Conservation (phyloP, 2,329 filamentous ascomycete genomes). For the Sordariomycetes sp. region DNA sequence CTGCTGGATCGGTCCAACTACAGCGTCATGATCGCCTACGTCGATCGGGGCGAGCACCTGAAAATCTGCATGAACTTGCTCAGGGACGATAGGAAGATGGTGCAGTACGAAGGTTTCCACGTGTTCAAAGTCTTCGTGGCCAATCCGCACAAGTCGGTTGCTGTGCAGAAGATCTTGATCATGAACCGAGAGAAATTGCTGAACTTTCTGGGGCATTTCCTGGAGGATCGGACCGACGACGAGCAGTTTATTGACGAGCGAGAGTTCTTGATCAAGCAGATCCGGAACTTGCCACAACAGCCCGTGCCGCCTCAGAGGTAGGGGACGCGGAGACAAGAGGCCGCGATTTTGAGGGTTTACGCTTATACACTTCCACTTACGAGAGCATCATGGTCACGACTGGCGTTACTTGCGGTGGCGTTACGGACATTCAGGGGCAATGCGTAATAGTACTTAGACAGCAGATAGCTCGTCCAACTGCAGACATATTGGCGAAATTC, state of each 20-base stretch:
- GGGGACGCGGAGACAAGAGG: too few relatives aligned
- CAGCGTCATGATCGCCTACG: slow-evolving; percentile 95
- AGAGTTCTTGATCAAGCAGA: slow-evolving; percentile 93
- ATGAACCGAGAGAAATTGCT: slow-evolving; percentile 92
- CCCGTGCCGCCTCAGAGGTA: slow-evolving; percentile 44
- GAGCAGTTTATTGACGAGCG: slow-evolving; percentile 98
- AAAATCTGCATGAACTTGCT: slow-evolving; percentile 98
- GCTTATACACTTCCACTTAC: too few relatives aligned
- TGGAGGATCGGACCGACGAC: slow-evolving; percentile 92
- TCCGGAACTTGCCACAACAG: slow-evolving; percentile 56
- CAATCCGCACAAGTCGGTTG: slow-evolving; percentile 95
- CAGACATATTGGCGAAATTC: too few relatives aligned
- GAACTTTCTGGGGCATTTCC: slow-evolving; percentile 80
- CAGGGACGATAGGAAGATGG: slow-evolving; percentile 94
- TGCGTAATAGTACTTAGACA: too few relatives aligned
- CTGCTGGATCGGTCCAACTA: slow-evolving; percentile 93
- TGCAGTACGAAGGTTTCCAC: slow-evolving; percentile 98
- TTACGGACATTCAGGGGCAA: not conserved
- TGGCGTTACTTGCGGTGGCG: not conserved
- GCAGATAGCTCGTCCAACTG: too few relatives aligned
- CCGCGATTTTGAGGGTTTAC: too few relatives aligned
- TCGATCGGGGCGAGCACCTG: slow-evolving; percentile 88
- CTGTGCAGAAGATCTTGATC: slow-evolving; percentile 89
- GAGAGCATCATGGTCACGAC: slow-evolving; percentile 1
- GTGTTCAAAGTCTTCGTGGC: slow-evolving; percentile 99